Evolutionary conservation across 1,284 basidiomycete genomes (phyloP), one percentile per base, ranked within the genome.

Genomic region (Heterobasidion annosum): DNA sequence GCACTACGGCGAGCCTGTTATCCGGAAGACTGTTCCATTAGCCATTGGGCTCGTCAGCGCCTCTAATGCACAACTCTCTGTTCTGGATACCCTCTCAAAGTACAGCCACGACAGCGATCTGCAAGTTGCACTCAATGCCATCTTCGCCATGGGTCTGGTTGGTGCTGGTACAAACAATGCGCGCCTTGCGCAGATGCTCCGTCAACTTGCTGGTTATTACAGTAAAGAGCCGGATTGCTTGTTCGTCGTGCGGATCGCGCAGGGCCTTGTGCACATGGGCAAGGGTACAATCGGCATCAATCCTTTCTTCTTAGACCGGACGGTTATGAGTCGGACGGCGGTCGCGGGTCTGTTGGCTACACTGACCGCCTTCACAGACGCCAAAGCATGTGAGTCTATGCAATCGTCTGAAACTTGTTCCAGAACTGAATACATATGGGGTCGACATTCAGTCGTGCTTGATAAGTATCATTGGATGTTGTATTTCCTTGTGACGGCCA

Each of bases 41-140:
- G 97, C 96, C 6, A 85, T 99, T 49, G 96, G 93, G 57, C 83
- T 99, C 53, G 83, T 98, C 66, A 93, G 88, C 67, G 86, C 93
- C 15, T 99, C 97, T 54, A 98, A 99, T 72, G 97, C 97, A 15
- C 90, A 93, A 70, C 80, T 98, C n/a, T 78, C 90, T 34, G 90
- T 99, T 59, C 85, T 99, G 61, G 97, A 99, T 70, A 98, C 94
- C 0, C 83, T 99, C 7, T 98, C 95, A n/a, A 98, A 97, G 70
- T 99, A 99, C 75, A 97, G 93, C 61, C 97, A 99, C 76, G 97
- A 99, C 76, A 95, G 90, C 65, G 97, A 99, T 70, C 85, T 98
- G 40, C 82, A 85, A 55, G 97, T 99, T 13, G 97, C 96, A 0
- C 81, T 95, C 55, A 99, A 98, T 65, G 92, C 97, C 32, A 99